Base-by-base conservation (phyloP, 352 stramenopile species). In the Phytophthora pini region DNA sequence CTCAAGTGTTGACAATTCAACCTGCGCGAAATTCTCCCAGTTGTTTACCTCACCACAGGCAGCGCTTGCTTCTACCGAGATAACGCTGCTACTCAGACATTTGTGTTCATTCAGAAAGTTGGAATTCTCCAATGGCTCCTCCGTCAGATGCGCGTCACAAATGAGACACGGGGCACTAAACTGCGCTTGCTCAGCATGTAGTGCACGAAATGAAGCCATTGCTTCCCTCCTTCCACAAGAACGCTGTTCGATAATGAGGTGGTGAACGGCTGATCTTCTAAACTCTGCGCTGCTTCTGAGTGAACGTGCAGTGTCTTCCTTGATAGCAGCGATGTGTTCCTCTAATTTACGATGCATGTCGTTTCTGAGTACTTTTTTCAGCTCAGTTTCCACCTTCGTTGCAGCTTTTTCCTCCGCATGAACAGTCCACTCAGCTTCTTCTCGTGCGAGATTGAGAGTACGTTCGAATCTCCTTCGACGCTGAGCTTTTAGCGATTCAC, bases 361-460 rank as follows among this genome's bases (percentile, higher is more conserved):
- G 29, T 65, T 65, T 17, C 47, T 56, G 43, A 70, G 3, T 10
- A 65, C 55, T 56, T 70, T 70, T 2, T 40, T 45, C 7, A 70
- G 24, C 11, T 70, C 56, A 9, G 22, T 15, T 3, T 46, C 27
- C 4, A 70, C 62, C 11, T 27, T 10, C 6, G 13, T 7, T 48
- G 24, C 17, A 20, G 41, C 55, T 32, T 60, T 8, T 1, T 45
- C 10, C 22, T 70, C 45, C 11, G 62, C 47, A 36, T 12, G 45
- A 29, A 40, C 3, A 31, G 64, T 24, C 5, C 31, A 52, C 17
- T 27, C 45, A 41, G 38, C 36, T 53, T 55, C 36, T 31, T 52
- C n/a, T 54, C n/a, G 43, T 12, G 46, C 38, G 27, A 10, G 20
- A 27, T 17, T 24, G 15, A 64, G 17, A 12, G 32, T 31, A 29